Conservation (phyloP, 148 eudicot species). For the Nyssa sinensis region DNA sequence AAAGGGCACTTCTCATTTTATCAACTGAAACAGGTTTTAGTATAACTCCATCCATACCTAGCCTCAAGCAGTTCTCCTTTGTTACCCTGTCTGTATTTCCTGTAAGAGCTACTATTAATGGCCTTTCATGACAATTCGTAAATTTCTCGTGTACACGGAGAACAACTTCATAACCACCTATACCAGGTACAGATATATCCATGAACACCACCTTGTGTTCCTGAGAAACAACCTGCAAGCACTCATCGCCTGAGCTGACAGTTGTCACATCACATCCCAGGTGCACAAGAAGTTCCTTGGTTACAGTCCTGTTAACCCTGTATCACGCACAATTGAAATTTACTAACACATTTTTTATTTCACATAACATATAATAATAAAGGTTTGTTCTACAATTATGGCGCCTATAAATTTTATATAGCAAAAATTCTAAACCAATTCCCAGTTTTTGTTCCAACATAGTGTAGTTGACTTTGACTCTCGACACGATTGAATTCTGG, state of each 20-base stretch:
- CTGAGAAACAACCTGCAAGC: slow-evolving; percentile 45
- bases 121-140: slow-evolving; percentile 54
- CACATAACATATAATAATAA: not conserved
- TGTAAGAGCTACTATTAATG: slow-evolving; percentile 61
- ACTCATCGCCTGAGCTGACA: slow-evolving; percentile 65
- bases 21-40: slow-evolving; percentile 82
- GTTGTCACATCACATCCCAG: slow-evolving; percentile 74
- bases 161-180: slow-evolving; percentile 62
- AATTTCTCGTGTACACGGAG: slow-evolving; percentile 51
- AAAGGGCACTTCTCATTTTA: slow-evolving; percentile 70
- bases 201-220: slow-evolving; percentile 66
- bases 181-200: slow-evolving; percentile 55
- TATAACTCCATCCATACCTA: slow-evolving; percentile 76
- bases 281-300: slow-evolving; percentile 76
- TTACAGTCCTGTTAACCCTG: slow-evolving; percentile 81
- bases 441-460: too few species aligned
- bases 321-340: slow-evolving; percentile 5
- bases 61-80: slow-evolving; percentile 63
- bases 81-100: slow-evolving; percentile 52
- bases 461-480: not conserved
- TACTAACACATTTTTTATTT: not conserved
- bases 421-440: not conserved
- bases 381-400: not conserved
- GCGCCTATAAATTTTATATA: not conserved
- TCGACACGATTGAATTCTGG: not conserved